phyloP scores from a whole-genome alignment of 257 asterid species.

The Osmanthus fragrans region DNA sequence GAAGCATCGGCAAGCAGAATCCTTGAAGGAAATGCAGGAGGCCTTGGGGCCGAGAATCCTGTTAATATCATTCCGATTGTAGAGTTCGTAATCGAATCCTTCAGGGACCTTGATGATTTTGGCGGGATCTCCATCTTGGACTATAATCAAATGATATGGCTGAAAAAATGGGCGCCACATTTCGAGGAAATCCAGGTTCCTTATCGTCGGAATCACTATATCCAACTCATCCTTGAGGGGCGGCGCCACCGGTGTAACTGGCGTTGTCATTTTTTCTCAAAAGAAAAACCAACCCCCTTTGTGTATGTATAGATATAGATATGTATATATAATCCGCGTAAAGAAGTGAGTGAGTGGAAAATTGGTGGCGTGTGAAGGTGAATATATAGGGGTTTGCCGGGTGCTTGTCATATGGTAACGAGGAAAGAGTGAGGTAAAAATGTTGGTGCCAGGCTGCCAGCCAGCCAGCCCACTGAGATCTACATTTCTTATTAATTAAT shows the following conservation, averaged over 20 bases:
- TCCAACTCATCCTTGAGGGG: constrained; percentile 50
- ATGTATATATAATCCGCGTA: background rate
- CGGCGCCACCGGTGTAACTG: constrained; percentile 38
- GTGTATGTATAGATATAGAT: background rate
- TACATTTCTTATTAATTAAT: too few relatives aligned
- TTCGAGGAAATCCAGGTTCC: constrained; percentile 50
- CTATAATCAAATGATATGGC: constrained; percentile 54
- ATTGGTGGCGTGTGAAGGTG: constrained; percentile 15
- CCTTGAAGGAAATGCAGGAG: constrained; percentile 59
- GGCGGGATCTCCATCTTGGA: constrained; percentile 49
- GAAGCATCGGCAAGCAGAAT: constrained; percentile 56
- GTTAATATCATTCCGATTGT: constrained; percentile 50
- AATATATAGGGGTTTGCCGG: constrained; percentile 25
- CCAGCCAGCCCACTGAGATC: background rate
- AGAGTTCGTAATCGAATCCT: constrained; percentile 55
- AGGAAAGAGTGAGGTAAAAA: constrained; percentile 21
- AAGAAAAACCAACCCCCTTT: background rate
- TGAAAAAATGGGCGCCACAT: constrained; percentile 52
- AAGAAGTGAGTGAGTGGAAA: constrained; percentile 5
- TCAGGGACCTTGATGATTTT: constrained; percentile 39
- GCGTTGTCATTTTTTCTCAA: constrained; percentile 31
- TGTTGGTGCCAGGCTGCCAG: constrained; percentile 26
- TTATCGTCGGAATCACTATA: constrained; percentile 50
- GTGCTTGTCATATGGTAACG: constrained; percentile 25
- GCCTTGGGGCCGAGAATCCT: constrained; percentile 56